Conservation (phyloP, 1,284 basidiomycete species). For the Boletellus deceptivus region DNA sequence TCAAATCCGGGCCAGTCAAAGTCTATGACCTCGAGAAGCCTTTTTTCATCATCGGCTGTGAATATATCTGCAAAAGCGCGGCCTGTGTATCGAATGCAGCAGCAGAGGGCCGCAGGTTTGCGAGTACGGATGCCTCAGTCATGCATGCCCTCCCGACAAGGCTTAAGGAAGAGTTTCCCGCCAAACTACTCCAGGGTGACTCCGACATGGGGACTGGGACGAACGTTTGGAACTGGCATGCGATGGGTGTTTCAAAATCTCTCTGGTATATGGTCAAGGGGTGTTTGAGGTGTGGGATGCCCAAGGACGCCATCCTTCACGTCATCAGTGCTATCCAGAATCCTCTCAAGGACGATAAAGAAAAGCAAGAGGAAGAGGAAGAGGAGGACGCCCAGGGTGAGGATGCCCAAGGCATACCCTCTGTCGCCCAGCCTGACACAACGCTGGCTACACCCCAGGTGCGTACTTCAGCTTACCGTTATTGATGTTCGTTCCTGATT, state of each 20-base stretch:
- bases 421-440: constrained; percentile 22
- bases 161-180: constrained; percentile 70
- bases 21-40: constrained; percentile 72
- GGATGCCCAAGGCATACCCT: constrained; percentile 18
- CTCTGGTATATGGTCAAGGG: constrained; percentile 69
- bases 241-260: constrained; percentile 60
- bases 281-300: constrained; percentile 51
- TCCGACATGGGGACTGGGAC: constrained; percentile 53
- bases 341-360: constrained; percentile 45
- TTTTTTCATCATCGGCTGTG: constrained; percentile 78
- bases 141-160: constrained; percentile 62
- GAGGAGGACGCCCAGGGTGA: constrained; percentile 26
- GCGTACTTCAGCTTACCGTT: constrained; percentile 2
- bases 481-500: constrained; percentile 1
- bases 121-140: constrained; percentile 67
- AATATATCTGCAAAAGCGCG: constrained; percentile 59
- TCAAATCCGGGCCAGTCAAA: constrained; percentile 67
- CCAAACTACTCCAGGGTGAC: constrained; percentile 50
- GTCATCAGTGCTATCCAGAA: constrained; percentile 55
- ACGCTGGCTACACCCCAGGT: constrained; percentile 28
- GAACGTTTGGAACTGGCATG: constrained; percentile 70
- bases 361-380: constrained; percentile 38
- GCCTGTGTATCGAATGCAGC: constrained; percentile 40
- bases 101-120: constrained; percentile 57
- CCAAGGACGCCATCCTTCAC: constrained; percentile 56